These are phyloP conservation scores for Sphaerosporella brunnea DNA, from an alignment of 495 filamentous ascomycete species.

Conservation along the genomic window DNA sequence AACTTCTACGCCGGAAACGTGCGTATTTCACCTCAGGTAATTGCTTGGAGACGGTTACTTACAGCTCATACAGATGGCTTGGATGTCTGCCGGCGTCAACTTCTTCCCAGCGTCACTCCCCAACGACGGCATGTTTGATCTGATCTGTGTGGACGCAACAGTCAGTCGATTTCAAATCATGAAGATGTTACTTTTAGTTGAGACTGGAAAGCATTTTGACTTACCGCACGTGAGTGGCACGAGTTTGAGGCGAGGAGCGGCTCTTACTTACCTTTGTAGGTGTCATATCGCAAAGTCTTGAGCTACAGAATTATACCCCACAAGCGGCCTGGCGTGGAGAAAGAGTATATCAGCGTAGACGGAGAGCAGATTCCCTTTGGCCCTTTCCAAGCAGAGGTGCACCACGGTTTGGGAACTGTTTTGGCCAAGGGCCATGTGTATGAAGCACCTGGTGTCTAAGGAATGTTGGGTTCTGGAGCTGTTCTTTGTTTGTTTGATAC, in stretches of 20 bases:
- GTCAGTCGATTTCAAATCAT: conserved; percentile 46
- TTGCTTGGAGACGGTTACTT: neutral
- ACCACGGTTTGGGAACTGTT: conserved; percentile 67
- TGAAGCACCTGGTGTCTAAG: conserved; percentile 44
- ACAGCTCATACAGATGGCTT: conserved; percentile 50
- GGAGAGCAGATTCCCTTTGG: conserved; percentile 74
- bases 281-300: conserved; percentile 51
- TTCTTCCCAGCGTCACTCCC: conserved; percentile 80
- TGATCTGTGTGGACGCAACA: conserved; percentile 63
- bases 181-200: conserved; percentile 48
- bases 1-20: conserved; percentile 89
- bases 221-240: conserved; percentile 41
- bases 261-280: neutral
- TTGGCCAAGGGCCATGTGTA: conserved; percentile 44
- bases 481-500: no score
- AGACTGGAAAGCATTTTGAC: conserved; percentile 58
- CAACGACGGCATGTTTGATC: conserved; percentile 69
- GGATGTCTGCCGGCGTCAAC: conserved; percentile 68
- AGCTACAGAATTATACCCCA: conserved; percentile 72
- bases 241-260: neutral
- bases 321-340: conserved; percentile 36
- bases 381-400: conserved; percentile 78
- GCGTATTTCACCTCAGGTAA: conserved; percentile 14
- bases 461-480: no score
- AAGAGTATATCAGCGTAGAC: conserved; percentile 72